A percentile compares a stretch with the other conserved stretches of the same genome.
These are phyloP conservation scores for Rhododendron simsii DNA, from an alignment of 148 eudicot species.

Conservation along the genomic window DNA sequence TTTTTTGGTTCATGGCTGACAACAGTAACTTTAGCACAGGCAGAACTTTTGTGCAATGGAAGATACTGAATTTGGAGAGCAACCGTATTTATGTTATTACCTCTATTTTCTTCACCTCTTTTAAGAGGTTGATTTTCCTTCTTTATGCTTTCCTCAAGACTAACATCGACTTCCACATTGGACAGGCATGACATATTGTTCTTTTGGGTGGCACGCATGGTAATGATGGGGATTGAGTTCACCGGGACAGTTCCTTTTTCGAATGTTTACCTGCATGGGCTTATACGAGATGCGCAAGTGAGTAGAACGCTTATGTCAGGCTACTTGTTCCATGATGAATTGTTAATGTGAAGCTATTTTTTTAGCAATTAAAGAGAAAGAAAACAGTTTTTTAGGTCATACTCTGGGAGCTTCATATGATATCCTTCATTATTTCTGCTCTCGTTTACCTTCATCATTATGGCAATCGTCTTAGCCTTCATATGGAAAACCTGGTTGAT, in stretches of 20 bases:
- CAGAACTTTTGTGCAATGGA: neutral
- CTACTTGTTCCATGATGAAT: neutral
- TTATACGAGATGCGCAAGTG: constrained; percentile 92
- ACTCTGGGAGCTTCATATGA: neutral
- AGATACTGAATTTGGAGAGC: neutral
- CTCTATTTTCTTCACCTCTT: neutral
- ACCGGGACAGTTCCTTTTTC: constrained; percentile 91
- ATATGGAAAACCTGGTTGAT: neutral
- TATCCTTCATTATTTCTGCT: neutral
- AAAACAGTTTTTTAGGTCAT: neutral
- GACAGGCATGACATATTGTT: constrained; percentile 97
- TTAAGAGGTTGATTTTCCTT: neutral
- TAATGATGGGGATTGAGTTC: constrained; percentile 98
- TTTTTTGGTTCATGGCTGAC: constrained; percentile 1
- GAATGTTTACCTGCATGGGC: constrained; percentile 85
- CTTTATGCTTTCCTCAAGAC: neutral
- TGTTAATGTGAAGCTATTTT: neutral
- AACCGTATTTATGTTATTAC: neutral
- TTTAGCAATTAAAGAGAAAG: neutral
- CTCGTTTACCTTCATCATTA: neutral
- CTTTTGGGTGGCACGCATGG: constrained; percentile 99
- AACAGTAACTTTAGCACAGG: neutral
- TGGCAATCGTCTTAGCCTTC: neutral
- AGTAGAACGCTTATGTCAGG: constrained; percentile 24
- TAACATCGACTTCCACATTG: constrained; percentile 17